Percentiles rank a stretch among this genome's conserved stretches.
phyloP scores from a whole-genome alignment of 2,329 filamentous ascomycete species.

The Colletotrichum liaoningense region DNA sequence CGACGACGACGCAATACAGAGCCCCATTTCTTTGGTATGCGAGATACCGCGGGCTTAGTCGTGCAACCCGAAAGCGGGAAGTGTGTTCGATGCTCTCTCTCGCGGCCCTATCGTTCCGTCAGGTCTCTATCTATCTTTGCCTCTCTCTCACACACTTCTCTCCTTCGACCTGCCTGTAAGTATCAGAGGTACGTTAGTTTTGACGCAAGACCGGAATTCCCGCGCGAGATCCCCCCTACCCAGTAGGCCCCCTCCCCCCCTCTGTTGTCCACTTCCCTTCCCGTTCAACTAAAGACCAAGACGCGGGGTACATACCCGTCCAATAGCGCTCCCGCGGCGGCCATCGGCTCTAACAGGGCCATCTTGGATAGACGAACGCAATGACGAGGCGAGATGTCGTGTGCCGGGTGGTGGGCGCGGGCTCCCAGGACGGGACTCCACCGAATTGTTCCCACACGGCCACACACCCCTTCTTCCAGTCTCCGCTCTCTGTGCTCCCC shows the following conservation, averaged over 20 bases:
- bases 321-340: constrained; percentile 33
- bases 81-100: background rate
- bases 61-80: background rate
- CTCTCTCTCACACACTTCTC: too few relatives aligned
- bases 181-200: background rate
- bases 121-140: background rate
- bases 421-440: background rate
- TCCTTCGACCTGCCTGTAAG: background rate
- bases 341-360: constrained; percentile 14
- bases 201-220: background rate
- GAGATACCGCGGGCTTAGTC: background rate
- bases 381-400: constrained; percentile 26
- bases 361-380: constrained; percentile 11
- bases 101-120: background rate
- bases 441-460: background rate
- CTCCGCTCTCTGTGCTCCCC: background rate
- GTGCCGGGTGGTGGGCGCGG: background rate
- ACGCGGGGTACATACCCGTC: constrained; percentile 36
- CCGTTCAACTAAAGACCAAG: constrained; percentile 13
- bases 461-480: background rate
- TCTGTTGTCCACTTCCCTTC: constrained; percentile 1
- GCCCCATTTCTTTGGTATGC: background rate
- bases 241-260: background rate
- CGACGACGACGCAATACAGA: background rate
- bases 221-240: background rate